Evolutionary conservation across 1,139 yeast species (phyloP).

Genomic region (Taphrina flavorubra): DNA sequence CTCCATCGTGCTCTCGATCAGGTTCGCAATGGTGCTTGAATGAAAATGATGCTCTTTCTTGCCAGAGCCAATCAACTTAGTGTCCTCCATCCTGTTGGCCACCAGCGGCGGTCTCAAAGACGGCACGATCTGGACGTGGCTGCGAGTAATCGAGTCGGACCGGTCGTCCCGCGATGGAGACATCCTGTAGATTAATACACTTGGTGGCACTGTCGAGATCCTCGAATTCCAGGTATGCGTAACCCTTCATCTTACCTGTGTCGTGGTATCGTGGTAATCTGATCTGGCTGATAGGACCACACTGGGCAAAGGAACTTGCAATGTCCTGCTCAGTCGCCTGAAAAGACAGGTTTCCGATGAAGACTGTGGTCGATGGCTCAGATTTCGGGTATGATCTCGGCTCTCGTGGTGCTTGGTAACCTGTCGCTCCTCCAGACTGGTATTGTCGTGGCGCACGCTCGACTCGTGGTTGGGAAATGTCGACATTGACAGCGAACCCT

Average conservation of each 20-base stretch:
- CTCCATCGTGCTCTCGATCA: too few relatives aligned
- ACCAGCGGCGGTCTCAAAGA: slow-evolving; percentile 19
- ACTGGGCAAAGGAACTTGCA: slow-evolving; percentile 77
- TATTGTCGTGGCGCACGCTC: slow-evolving; percentile 48
- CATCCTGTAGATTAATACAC: slow-evolving; percentile 89
- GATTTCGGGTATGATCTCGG: slow-evolving; percentile 38
- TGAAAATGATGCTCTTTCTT: neutral
- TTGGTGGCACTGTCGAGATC: slow-evolving; percentile 77
- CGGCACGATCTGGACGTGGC: slow-evolving; percentile 63
- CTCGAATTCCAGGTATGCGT: slow-evolving; percentile 93
- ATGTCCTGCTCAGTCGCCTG: slow-evolving; percentile 95
- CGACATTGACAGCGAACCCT: slow-evolving; percentile 94
- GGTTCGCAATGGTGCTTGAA: neutral
- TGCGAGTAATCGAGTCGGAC: slow-evolving; percentile 91
- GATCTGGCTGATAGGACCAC: slow-evolving; percentile 83
- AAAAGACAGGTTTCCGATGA: slow-evolving; percentile 98
- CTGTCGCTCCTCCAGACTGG: slow-evolving; percentile 55
- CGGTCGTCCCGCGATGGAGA: slow-evolving; percentile 95
- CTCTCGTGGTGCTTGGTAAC: slow-evolving; percentile 64
- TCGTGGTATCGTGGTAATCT: slow-evolving; percentile 94
- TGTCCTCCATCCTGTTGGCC: slow-evolving; percentile 14
- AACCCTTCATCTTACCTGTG: slow-evolving; percentile 90
- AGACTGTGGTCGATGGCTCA: slow-evolving; percentile 73
- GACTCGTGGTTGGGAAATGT: slow-evolving; percentile 86
- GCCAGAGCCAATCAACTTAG: neutral